These are phyloP conservation scores for Alternaria sp. DNA, from an alignment of 2,329 filamentous ascomycete species.

Conservation along the genomic window DNA sequence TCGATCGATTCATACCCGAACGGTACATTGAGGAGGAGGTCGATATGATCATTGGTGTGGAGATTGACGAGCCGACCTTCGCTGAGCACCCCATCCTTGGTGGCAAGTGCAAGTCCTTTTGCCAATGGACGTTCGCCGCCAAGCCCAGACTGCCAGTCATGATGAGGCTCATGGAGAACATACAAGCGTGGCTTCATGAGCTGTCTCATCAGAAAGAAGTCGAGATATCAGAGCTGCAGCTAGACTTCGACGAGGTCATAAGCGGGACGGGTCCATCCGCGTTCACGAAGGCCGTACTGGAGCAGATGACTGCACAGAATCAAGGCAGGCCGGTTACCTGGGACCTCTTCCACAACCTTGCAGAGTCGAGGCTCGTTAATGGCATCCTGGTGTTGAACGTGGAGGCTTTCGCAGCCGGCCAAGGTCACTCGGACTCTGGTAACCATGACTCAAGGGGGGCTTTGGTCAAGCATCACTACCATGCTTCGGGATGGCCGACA, in stretches of 20 bases:
- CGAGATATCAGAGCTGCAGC: conserved; percentile 64
- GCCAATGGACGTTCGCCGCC: conserved; percentile 77
- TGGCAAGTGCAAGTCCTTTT: conserved; percentile 72
- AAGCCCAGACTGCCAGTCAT: conserved; percentile 72
- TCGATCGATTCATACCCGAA: conserved; percentile 67
- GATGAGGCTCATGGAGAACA: conserved; percentile 71
- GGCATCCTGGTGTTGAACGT: conserved; percentile 72
- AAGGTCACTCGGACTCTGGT: conserved; percentile 75
- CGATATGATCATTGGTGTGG: conserved; percentile 72
- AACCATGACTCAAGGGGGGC: conserved; percentile 71
- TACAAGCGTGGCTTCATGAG: conserved; percentile 68
- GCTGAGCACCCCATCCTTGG: conserved; percentile 69
- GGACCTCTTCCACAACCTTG: conserved; percentile 69
- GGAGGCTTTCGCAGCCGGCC: conserved; percentile 74
- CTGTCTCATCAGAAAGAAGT: conserved; percentile 66
- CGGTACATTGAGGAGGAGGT: conserved; percentile 69
- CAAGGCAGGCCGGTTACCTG: conserved; percentile 60
- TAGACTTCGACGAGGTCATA: conserved; percentile 76
- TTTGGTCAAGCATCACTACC: conserved; percentile 76
- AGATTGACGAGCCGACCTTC: conserved; percentile 73
- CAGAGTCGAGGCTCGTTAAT: conserved; percentile 69
- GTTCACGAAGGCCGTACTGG: conserved; percentile 69
- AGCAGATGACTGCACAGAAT: conserved; percentile 63
- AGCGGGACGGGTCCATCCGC: conserved; percentile 75
- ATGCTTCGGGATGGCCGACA: conserved; percentile 74